Conservation (phyloP, 2,329 filamentous ascomycete genomes). For the Albifimbria verrucaria region DNA sequence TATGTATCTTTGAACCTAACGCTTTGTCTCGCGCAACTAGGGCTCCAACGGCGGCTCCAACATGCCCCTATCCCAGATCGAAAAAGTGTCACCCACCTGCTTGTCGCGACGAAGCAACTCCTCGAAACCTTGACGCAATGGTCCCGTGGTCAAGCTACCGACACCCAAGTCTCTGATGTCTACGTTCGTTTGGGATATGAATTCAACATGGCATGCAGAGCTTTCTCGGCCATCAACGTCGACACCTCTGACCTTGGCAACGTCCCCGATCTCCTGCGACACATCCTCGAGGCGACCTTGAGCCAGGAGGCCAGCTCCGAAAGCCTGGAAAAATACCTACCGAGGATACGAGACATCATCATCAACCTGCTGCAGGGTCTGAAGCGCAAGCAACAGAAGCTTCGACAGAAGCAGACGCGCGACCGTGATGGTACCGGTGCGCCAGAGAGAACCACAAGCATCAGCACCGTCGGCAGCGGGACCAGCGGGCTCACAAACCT, state of each 20-base stretch:
- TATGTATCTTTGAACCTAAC: not conserved
- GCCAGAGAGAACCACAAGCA: slow-evolving; percentile 53
- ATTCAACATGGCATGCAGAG: slow-evolving; percentile 97
- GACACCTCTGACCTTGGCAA: slow-evolving; percentile 93
- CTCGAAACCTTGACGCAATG: slow-evolving; percentile 96
- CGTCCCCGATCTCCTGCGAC: slow-evolving; percentile 84
- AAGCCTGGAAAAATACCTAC: slow-evolving; percentile 90
- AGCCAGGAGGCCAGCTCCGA: slow-evolving; percentile 94
- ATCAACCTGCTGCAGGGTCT: slow-evolving; percentile 94
- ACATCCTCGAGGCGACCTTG: slow-evolving; percentile 90
- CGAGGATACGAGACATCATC: slow-evolving; percentile 95
- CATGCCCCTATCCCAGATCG: slow-evolving; percentile 87
- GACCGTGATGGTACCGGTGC: slow-evolving; percentile 47
- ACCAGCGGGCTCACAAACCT: slow-evolving; percentile 54
- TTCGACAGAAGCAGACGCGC: slow-evolving; percentile 61
- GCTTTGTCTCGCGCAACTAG: slow-evolving; percentile 21
- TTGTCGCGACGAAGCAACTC: slow-evolving; percentile 96
- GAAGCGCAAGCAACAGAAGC: slow-evolving; percentile 93
- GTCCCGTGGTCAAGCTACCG: slow-evolving; percentile 88
- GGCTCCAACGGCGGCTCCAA: slow-evolving; percentile 59
- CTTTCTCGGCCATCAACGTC: slow-evolving; percentile 94
- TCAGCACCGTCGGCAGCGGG: slow-evolving; percentile 56
- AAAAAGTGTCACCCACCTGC: slow-evolving; percentile 95
- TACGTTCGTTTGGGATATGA: slow-evolving; percentile 97
- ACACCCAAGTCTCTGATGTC: slow-evolving; percentile 95